phyloP scores from a whole-genome alignment of 208 protist species.

The Leishmania mexicana region DNA sequence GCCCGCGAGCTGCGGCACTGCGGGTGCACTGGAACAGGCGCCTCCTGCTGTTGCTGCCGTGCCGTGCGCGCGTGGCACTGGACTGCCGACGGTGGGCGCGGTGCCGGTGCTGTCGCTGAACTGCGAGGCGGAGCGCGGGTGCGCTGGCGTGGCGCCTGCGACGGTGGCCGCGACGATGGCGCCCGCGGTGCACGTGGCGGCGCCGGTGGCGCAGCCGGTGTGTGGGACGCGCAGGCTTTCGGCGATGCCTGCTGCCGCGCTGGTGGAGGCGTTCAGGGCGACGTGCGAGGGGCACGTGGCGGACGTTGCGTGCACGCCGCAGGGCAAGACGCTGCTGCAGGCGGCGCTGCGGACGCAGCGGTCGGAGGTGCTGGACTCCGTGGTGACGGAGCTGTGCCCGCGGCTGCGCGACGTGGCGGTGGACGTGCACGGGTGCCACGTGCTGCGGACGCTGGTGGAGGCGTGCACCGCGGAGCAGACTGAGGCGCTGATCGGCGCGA shows the following conservation, averaged over 20 bases:
- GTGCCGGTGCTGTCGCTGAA: conserved; percentile 35
- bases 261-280: conserved; percentile 20
- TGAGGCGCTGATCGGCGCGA: conserved; percentile 47
- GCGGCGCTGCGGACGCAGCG: conserved; percentile 54
- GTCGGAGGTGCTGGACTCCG: conserved; percentile 35
- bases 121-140: conserved; percentile 6
- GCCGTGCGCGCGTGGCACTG: conserved; percentile 10
- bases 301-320: conserved; percentile 59
- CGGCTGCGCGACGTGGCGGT: conserved; percentile 62
- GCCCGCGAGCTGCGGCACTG: not conserved
- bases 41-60: not conserved
- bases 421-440: conserved; percentile 77
- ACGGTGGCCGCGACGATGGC: not conserved
- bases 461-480: conserved; percentile 54
- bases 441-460: conserved; percentile 64
- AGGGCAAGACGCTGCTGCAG: conserved; percentile 60
- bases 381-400: conserved; percentile 58
- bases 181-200: not conserved
- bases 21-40: not conserved
- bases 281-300: conserved; percentile 50
- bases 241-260: conserved; percentile 10
- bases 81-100: conserved; percentile 24
- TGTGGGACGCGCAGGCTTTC: not conserved
- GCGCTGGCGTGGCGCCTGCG: not conserved
- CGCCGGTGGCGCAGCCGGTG: conserved; percentile 4